Percentiles rank a stretch among this genome's conserved stretches.
phyloP scores from a whole-genome alignment of 1,284 basidiomycete species.

The Puccinia triticina region DNA sequence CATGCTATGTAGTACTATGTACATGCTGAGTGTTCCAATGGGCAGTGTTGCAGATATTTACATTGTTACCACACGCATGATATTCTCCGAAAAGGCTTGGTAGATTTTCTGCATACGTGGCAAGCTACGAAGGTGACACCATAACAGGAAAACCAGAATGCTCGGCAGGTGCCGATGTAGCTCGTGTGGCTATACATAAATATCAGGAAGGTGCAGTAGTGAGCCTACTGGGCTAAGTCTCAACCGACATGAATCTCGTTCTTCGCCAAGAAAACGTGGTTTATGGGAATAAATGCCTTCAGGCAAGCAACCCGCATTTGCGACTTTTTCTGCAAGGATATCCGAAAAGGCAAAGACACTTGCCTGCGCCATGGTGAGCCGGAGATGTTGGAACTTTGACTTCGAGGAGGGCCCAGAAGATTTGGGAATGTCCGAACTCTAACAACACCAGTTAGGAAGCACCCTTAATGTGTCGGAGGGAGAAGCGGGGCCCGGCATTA shows the following conservation, averaged over 20 bases:
- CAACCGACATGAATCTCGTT: background rate
- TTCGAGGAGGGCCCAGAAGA: background rate
- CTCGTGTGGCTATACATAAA: no score
- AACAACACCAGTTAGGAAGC: background rate
- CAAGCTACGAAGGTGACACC: no score
- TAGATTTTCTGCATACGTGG: no score
- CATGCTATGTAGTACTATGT: no score
- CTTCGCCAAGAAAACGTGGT: background rate
- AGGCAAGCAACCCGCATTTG: background rate
- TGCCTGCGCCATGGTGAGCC: background rate
- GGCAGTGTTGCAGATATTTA: background rate
- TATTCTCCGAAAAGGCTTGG: no score
- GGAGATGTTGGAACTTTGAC: background rate
- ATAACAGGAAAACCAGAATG: no score
- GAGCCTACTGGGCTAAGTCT: no score
- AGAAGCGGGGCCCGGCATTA: background rate
- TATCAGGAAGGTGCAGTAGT: no score
- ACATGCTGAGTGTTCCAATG: background rate
- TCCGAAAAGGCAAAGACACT: slow-evolving; percentile 10
- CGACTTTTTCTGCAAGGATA: background rate
- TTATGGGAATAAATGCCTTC: background rate
- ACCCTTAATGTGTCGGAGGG: background rate
- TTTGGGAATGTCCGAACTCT: background rate
- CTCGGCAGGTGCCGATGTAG: no score
- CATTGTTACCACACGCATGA: no score